phyloP scores from a whole-genome alignment of 352 stramenopile genomes.

The Phytophthora cajani region DNA sequence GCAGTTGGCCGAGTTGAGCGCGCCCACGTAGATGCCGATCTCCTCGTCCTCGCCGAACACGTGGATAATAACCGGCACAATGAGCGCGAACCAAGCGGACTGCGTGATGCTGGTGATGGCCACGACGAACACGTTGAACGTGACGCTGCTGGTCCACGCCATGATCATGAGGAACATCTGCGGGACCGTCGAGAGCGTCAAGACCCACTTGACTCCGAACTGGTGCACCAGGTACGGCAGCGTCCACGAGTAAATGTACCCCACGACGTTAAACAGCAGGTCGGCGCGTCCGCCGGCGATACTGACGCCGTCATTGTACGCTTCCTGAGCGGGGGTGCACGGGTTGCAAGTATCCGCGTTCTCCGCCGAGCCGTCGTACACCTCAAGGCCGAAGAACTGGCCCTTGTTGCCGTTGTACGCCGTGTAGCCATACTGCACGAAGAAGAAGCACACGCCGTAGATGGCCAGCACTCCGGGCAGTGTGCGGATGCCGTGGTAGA shows the following conservation, averaged over 20 bases:
- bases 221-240: conserved; percentile 53
- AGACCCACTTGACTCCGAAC: conserved; percentile 52
- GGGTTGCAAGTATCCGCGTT: conserved; percentile 48
- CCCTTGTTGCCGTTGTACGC: conserved; percentile 70
- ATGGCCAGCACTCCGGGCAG: conserved; percentile 41
- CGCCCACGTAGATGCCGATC: conserved; percentile 70
- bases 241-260: conserved; percentile 52
- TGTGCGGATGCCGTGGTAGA: conserved; percentile 45
- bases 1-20: conserved; percentile 77
- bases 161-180: conserved; percentile 63
- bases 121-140: conserved; percentile 49
- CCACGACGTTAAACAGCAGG: conserved; percentile 52
- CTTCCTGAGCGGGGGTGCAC: conserved; percentile 41
- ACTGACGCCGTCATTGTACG: conserved; percentile 60
- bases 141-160: conserved; percentile 49
- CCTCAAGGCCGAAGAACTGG: conserved; percentile 63
- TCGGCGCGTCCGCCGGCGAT: conserved; percentile 49
- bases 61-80: conserved; percentile 70
- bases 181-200: conserved; percentile 46
- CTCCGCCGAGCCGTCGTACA: conserved; percentile 43
- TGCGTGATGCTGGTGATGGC: conserved; percentile 59
- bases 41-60: conserved; percentile 52
- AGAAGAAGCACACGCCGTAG: conserved; percentile 52
- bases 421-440: conserved; percentile 57
- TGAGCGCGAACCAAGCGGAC: conserved; percentile 51